Evolutionary conservation across 371 early-diverging fungal species (phyloP).

Genomic region (Mucor plumbeus): DNA sequence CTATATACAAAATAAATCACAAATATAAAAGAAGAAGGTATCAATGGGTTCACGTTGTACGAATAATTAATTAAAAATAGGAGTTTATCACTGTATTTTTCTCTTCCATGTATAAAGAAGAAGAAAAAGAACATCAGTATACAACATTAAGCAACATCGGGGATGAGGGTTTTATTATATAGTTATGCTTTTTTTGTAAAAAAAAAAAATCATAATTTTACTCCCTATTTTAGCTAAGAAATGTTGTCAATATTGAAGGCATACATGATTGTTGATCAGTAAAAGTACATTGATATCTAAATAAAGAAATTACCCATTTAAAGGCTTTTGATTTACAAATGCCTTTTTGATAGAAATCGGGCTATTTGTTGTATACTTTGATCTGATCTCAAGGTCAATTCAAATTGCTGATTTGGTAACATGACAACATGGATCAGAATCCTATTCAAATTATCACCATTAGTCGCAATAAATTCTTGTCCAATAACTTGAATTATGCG

Average conservation of each 20-base stretch:
- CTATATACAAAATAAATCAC: background rate
- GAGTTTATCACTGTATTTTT: background rate
- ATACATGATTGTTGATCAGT: background rate
- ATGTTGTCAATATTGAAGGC: background rate
- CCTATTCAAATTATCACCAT: background rate
- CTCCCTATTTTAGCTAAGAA: background rate
- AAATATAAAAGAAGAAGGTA: background rate
- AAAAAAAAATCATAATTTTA: background rate
- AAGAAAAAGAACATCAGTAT: background rate
- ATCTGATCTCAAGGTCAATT: slow-evolving; percentile 25
- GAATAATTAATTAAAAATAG: slow-evolving; percentile 1
- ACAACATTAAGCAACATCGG: background rate
- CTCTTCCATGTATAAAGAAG: no score
- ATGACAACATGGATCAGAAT: slow-evolving; percentile 33
- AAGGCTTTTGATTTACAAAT: slow-evolving; percentile 6
- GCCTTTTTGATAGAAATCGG: slow-evolving; percentile 16
- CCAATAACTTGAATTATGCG: slow-evolving; percentile 36
- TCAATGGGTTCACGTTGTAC: slow-evolving; percentile 8
- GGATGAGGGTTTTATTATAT: background rate
- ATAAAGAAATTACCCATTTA: background rate
- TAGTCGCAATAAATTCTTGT: slow-evolving; percentile 40
- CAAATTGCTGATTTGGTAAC: slow-evolving; percentile 19
- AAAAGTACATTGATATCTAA: background rate
- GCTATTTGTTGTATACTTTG: slow-evolving; percentile 5
- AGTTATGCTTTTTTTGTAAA: background rate